Base-by-base conservation (phyloP, 495 filamentous ascomycete species). In the Trichoderma asperelloides region DNA sequence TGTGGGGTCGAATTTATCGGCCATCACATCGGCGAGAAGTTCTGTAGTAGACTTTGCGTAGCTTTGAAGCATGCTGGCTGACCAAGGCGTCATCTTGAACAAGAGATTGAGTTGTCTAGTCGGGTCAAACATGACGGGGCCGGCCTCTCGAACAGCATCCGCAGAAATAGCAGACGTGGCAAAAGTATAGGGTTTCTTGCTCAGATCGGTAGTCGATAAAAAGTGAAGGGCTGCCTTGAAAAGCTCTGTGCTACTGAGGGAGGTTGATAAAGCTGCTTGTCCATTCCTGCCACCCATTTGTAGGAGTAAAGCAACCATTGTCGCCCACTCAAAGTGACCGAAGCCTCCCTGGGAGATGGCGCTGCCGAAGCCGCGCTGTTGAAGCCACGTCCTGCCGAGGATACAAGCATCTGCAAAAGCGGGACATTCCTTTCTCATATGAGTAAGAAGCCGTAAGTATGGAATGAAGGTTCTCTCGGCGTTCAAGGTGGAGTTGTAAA, bases 191-290 rank as follows among this genome's bases (percentile, higher is more conserved):
- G 91, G 87, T 45, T 86, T 86, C 47, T 80, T 85, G 27, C 77
- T 74, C 40, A 98, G 74, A 72, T 96, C 87, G 30, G 81, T 87
- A 7, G 82, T 80, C 11, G 91, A 85, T 21, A 98, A 77, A 72
- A 91, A 96, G 75, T 97, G 92, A 55, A 98, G 72, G 6, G 87
- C 87, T 1, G 89, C 93, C 74, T 96, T 98, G 81, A 98, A 97
- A 67, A 98, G 85, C 75, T 98, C 94, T 57, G 95, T 95, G 78
- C 88, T 90, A 76, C 89, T 96, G 70, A 96, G 90, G 9, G 91
- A 90, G 18, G 86, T 78, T 28, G 91, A 88, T 2, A 98, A 80
- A 27, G 92, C 73, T 3, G 88, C 81, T 64, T 86, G 83, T 5
- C 90, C 91, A 69, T 85, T 88, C 3, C 82, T 81, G 18, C 87